Evolutionary conservation across 441 rosid species (phyloP).

Genomic region (Pelargonium citronellum): DNA sequence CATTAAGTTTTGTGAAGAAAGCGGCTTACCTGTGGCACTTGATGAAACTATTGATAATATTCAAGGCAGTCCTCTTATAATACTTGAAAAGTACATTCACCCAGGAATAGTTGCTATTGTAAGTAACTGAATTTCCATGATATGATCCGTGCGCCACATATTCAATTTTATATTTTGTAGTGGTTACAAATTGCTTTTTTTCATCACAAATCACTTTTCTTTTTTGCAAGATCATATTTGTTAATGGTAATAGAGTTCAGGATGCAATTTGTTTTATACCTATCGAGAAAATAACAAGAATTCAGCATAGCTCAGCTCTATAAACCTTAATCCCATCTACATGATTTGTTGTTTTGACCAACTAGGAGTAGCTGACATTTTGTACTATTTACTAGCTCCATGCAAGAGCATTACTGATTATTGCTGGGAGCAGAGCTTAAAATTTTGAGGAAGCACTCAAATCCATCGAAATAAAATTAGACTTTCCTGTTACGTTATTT

Average conservation of each 20-base stretch:
- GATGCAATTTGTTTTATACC: no score
- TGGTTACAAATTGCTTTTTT: neutral
- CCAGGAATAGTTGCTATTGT: conserved; percentile 85
- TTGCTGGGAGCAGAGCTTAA: no score
- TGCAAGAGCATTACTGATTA: no score
- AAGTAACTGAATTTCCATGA: conserved; percentile 33
- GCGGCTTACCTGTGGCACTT: conserved; percentile 79
- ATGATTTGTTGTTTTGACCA: neutral
- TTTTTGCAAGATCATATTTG: neutral
- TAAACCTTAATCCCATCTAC: no score
- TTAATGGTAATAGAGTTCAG: no score
- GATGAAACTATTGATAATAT: conserved; percentile 75
- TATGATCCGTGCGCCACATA: conserved; percentile 1
- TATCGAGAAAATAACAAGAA: no score
- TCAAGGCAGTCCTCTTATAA: conserved; percentile 42
- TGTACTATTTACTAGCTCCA: no score
- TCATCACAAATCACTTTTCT: neutral
- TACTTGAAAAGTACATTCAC: conserved; percentile 60
- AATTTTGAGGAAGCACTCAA: no score
- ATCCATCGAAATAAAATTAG: no score
- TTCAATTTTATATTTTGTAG: neutral
- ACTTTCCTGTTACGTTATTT: neutral
- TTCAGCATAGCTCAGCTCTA: no score
- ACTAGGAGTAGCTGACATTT: no score
- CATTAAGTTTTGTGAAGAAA: conserved; percentile 75